phyloP scores from a whole-genome alignment of 1,139 yeast species.

The Geotrichum macrosporum region DNA sequence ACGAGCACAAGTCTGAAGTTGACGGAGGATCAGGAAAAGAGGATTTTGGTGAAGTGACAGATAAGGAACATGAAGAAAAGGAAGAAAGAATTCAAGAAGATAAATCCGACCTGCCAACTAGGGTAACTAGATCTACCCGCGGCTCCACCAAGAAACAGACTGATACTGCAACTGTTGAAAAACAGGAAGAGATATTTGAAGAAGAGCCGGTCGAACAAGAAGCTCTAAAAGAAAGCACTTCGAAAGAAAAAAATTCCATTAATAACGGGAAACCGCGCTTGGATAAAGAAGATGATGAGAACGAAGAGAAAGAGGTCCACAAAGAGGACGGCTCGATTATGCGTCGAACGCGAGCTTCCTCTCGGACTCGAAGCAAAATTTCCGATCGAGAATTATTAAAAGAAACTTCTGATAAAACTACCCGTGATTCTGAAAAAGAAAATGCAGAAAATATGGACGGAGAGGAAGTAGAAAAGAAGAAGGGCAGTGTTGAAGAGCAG shows the following conservation, averaged over 20 bases:
- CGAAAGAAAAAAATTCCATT: no score
- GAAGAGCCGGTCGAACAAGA: constrained; percentile 1
- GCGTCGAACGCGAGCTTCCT: no score
- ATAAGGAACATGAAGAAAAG: not conserved
- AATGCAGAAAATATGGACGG: not conserved
- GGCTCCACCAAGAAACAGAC: not conserved
- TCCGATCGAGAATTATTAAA: no score
- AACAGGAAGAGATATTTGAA: not conserved
- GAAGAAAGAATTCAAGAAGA: not conserved
- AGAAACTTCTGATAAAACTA: no score
- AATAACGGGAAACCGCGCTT: no score
- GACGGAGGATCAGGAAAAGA: no score
- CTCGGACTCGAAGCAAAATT: no score
- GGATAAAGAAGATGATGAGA: constrained; percentile 2
- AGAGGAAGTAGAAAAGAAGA: not conserved
- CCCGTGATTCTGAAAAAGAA: no score
- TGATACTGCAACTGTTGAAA: not conserved
- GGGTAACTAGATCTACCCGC: not conserved
- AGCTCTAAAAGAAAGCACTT: not conserved
- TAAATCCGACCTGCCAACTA: not conserved
- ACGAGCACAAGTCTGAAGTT: no score
- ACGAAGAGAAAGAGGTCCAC: constrained; percentile 4
- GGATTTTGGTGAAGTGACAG: not conserved
- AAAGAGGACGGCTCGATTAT: no score
- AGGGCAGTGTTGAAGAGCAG: no score